A percentile compares a stretch with the other conserved stretches of the same genome.
Evolutionary conservation across 2,329 filamentous ascomycete species (phyloP).

Genomic region (Xylaria hypoxylon): DNA sequence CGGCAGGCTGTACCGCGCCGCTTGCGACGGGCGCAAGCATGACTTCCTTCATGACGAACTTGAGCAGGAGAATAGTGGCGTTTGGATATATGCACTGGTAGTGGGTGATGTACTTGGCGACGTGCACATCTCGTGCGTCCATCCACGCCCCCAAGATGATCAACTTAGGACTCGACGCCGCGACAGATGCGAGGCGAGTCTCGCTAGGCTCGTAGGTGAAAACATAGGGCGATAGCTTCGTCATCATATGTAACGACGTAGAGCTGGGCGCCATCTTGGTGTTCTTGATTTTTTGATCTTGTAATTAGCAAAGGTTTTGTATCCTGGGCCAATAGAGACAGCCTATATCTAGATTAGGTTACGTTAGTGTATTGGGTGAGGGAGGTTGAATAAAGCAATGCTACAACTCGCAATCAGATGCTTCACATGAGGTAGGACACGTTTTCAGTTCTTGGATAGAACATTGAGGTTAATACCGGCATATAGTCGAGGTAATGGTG

Average conservation of each 20-base stretch:
- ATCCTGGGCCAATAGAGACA: neutral
- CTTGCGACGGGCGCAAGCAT: slow-evolving; percentile 51
- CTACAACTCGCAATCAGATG: too few species aligned
- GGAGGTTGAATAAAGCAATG: neutral
- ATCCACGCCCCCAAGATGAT: slow-evolving; percentile 64
- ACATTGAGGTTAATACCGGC: too few species aligned
- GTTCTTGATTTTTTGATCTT: neutral
- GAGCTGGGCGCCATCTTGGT: slow-evolving; percentile 30
- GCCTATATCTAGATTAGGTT: neutral
- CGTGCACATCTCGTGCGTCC: slow-evolving; percentile 61
- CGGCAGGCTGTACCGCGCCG: slow-evolving; percentile 54
- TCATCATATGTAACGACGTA: slow-evolving; percentile 45
- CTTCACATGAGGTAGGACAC: too few species aligned
- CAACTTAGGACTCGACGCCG: slow-evolving; percentile 55
- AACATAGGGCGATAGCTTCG: slow-evolving; percentile 47
- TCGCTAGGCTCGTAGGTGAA: slow-evolving; percentile 46
- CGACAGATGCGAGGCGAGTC: slow-evolving; percentile 25
- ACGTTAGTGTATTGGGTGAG: neutral
- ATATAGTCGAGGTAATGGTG: too few species aligned
- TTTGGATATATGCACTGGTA: slow-evolving; percentile 60
- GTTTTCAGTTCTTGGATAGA: too few species aligned
- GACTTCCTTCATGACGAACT: slow-evolving; percentile 55
- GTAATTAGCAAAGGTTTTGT: neutral
- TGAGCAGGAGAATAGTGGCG: slow-evolving; percentile 61
- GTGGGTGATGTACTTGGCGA: slow-evolving; percentile 62